Percentiles rank a stretch among this genome's conserved stretches.
Conservation (phyloP, 371 early-diverging fungal species). For the Parasitella parasitica region DNA sequence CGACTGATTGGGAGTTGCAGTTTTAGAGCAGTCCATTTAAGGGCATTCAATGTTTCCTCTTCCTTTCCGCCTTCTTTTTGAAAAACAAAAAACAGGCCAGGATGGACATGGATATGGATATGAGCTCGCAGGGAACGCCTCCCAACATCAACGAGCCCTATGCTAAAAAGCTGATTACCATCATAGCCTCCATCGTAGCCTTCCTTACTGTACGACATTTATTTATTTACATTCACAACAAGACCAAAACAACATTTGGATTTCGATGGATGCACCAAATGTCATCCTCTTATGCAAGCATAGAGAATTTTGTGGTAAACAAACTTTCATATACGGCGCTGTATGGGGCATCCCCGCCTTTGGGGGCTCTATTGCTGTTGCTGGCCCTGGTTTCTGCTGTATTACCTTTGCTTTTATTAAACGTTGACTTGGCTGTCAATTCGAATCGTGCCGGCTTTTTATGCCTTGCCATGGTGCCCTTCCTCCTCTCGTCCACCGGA, state of each 20-base stretch:
- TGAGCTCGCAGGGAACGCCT: slow-evolving; percentile 22
- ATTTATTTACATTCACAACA: neutral
- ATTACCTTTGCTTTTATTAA: slow-evolving; percentile 39
- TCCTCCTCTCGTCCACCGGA: slow-evolving; percentile 57
- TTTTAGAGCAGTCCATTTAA: neutral
- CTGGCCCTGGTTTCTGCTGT: slow-evolving; percentile 40
- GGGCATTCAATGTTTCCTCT: neutral
- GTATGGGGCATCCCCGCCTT: slow-evolving; percentile 36
- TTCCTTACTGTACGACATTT: slow-evolving; percentile 22
- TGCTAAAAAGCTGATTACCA: slow-evolving; percentile 16
- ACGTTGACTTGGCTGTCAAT: slow-evolving; percentile 48
- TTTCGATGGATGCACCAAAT: neutral
- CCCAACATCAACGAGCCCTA: slow-evolving; percentile 26
- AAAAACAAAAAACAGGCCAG: neutral
- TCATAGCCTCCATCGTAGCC: slow-evolving; percentile 17
- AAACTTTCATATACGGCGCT: slow-evolving; percentile 43
- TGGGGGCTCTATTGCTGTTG: slow-evolving; percentile 46
- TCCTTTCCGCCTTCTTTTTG: neutral
- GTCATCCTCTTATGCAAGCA: neutral
- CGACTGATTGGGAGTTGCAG: neutral
- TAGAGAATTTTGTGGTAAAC: slow-evolving; percentile 48
- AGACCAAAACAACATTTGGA: neutral
- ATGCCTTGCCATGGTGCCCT: slow-evolving; percentile 52
- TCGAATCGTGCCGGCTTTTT: slow-evolving; percentile 64
- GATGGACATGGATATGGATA: slow-evolving; percentile 22